Percentiles rank a stretch among this genome's conserved stretches.
Conservation (phyloP, 2,329 filamentous ascomycete species). For the Phyllosticta capitalensis region DNA sequence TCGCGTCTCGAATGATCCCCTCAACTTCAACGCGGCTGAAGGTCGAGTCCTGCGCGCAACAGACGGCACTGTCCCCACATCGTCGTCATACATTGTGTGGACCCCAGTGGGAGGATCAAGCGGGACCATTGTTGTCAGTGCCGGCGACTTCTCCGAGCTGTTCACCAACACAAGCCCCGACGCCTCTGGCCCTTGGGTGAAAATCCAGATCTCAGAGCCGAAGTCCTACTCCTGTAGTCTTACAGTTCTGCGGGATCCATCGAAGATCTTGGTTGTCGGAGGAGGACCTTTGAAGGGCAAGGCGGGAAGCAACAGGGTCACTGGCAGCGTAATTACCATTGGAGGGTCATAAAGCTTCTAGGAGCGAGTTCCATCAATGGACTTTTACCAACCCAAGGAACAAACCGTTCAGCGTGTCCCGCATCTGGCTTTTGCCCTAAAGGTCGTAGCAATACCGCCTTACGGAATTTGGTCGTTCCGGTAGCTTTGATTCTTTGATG, state of each 20-base stretch:
- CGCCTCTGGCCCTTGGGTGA: conserved; percentile 35
- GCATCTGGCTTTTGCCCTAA: too few species aligned
- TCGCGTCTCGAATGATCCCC: conserved; percentile 39
- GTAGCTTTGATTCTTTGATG: too few species aligned
- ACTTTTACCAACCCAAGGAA: too few species aligned
- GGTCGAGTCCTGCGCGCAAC: conserved; percentile 35
- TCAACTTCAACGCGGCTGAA: conserved; percentile 35
- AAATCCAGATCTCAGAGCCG: conserved; percentile 32
- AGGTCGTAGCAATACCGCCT: too few species aligned
- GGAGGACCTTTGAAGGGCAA: conserved; percentile 16
- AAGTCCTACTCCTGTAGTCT: conserved; percentile 40
- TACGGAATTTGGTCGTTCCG: too few species aligned
- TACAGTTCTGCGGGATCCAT: conserved; percentile 26
- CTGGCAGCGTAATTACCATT: conserved; percentile 5
- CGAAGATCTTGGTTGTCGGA: conserved; percentile 1
- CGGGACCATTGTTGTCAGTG: conserved; percentile 42
- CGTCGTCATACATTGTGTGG: conserved; percentile 46
- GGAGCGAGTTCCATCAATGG: too few species aligned
- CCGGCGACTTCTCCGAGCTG: conserved; percentile 31
- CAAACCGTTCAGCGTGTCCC: too few species aligned
- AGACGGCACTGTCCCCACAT: conserved; percentile 36
- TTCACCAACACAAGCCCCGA: conserved; percentile 41
- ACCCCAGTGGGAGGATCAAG: conserved; percentile 34
- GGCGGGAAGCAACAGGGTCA: conserved; percentile 18
- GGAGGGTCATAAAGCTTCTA: not conserved